Evolutionary conservation across 2,329 filamentous ascomycete genomes (phyloP), one percentile per base, ranked within the genome.

Genomic region (Peltaster fructicola): DNA sequence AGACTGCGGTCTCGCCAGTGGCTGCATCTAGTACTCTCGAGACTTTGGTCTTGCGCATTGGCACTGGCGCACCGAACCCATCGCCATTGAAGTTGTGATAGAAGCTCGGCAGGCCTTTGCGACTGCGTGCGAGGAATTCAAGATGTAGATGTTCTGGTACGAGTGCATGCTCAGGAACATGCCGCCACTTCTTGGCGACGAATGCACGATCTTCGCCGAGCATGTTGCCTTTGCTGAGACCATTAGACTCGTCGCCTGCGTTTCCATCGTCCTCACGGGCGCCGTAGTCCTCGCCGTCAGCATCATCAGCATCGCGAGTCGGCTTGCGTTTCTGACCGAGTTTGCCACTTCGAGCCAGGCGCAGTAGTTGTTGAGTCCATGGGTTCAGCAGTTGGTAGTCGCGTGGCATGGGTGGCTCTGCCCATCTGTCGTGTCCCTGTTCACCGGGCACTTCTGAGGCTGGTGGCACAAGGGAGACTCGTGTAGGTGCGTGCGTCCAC

Each of bases 371-470:
- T 42, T 88, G 78, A 26, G 75, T 85, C 47, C 82, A 76, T 1
- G 73, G 65, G 0, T 78, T 67, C 7, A 93, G 59, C 15, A 91
- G 61, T 30, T 76, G 66, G 15, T 70, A 78, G 47, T 92, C 85
- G 40, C 78, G 77, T 18, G 85, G 85, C 79, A 93, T 85, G 21
- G 79, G 73, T 10, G 81, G 63, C 44, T 92, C 84, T 23, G 71
- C 73, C 67, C 76, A 85, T 25, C 63, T 68, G 39, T 84, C 75
- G 33, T 68, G 59, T n/a, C 17, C 68, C 8, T 25, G 23, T 15
- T 39, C 35, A 9, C 22, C 26, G 17, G 27, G 33, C 12, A 23
- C 30, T 22, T 46, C 43, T 10, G 38, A 31, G 7, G 36, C 35
- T 16, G 41, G 44, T 14, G 44, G 40, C 12, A 41, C 44, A 6